Evolutionary conservation across 495 filamentous ascomycete genomes (phyloP).

Genomic region (Jackrogersella minutella): DNA sequence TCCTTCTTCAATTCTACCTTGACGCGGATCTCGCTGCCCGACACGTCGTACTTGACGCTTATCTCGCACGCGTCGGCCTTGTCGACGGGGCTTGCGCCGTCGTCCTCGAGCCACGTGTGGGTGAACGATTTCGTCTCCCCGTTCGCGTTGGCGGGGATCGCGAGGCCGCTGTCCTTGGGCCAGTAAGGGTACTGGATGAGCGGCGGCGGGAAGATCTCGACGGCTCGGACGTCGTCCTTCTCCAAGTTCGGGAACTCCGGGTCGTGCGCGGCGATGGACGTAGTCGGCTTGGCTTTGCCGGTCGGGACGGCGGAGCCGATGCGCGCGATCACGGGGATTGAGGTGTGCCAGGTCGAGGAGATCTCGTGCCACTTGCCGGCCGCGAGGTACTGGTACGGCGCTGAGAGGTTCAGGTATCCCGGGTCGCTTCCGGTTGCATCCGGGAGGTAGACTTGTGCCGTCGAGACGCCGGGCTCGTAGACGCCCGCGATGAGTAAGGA

Average conservation of each 20-base stretch:
- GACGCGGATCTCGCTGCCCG: slow-evolving; percentile 48
- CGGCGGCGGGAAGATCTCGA: slow-evolving; percentile 70
- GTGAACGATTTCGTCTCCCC: slow-evolving; percentile 49
- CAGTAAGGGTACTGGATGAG: slow-evolving; percentile 37
- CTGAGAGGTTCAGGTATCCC: slow-evolving; percentile 69
- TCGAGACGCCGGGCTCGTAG: slow-evolving; percentile 63
- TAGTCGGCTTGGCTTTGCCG: slow-evolving; percentile 64
- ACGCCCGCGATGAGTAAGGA: slow-evolving; percentile 71
- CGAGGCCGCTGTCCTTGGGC: slow-evolving; percentile 1
- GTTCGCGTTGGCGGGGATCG: slow-evolving; percentile 15
- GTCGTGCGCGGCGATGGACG: slow-evolving; percentile 62
- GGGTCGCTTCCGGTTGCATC: slow-evolving; percentile 54
- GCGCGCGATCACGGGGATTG: slow-evolving; percentile 69
- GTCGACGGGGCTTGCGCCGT: slow-evolving; percentile 62
- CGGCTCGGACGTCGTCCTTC: slow-evolving; percentile 67
- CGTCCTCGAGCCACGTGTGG: slow-evolving; percentile 69
- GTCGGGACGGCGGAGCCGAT: slow-evolving; percentile 67
- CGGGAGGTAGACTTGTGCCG: slow-evolving; percentile 67
- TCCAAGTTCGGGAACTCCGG: slow-evolving; percentile 62
- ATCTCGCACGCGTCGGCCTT: slow-evolving; percentile 55
- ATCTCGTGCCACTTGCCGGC: slow-evolving; percentile 70
- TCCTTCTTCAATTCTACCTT: slow-evolving; percentile 50
- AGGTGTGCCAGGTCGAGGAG: slow-evolving; percentile 63
- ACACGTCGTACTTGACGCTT: slow-evolving; percentile 55
- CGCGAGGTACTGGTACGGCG: slow-evolving; percentile 64